These are phyloP conservation scores for Russula sp. DNA, from an alignment of 768 basidiomycete genomes.

Conservation along the genomic window DNA sequence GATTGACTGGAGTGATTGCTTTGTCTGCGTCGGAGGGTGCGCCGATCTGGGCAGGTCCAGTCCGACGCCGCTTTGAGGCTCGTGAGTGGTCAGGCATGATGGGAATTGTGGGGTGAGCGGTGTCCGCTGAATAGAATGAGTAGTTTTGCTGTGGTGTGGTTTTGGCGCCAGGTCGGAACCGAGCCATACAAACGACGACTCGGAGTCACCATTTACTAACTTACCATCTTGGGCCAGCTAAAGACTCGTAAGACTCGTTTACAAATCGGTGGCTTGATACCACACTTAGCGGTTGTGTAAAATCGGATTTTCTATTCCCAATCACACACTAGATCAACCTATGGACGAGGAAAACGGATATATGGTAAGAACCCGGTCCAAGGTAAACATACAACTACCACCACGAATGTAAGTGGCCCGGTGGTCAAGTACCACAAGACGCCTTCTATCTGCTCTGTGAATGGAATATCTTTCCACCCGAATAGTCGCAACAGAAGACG, in stretches of 20 bases:
- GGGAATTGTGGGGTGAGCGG: neutral
- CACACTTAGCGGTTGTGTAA: neutral
- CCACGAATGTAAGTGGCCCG: slow-evolving; percentile 40
- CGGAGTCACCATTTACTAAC: too few relatives aligned
- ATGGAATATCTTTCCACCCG: slow-evolving; percentile 28
- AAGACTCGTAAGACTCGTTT: too few relatives aligned
- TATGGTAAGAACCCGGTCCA: slow-evolving; percentile 12
- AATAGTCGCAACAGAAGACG: slow-evolving; percentile 25
- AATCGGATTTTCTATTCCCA: neutral
- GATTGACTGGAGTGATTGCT: slow-evolving; percentile 38
- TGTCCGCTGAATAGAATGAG: neutral
- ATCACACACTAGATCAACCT: neutral
- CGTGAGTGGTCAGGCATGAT: slow-evolving; percentile 21
- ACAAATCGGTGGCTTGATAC: neutral
- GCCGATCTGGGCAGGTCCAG: slow-evolving; percentile 37
- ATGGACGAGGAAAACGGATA: neutral
- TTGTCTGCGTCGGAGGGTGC: slow-evolving; percentile 47
- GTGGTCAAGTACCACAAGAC: slow-evolving; percentile 45
- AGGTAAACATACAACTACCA: slow-evolving; percentile 28
- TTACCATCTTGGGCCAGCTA: too few relatives aligned
- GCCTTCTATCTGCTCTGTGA: slow-evolving; percentile 33
- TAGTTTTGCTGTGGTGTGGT: neutral
- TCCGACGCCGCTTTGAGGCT: slow-evolving; percentile 36
- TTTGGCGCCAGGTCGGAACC: neutral
- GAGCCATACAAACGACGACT: neutral